Percentiles rank a stretch among this genome's conserved stretches.
phyloP scores from a whole-genome alignment of 148 eudicot genomes.

The Silene uniflora region DNA sequence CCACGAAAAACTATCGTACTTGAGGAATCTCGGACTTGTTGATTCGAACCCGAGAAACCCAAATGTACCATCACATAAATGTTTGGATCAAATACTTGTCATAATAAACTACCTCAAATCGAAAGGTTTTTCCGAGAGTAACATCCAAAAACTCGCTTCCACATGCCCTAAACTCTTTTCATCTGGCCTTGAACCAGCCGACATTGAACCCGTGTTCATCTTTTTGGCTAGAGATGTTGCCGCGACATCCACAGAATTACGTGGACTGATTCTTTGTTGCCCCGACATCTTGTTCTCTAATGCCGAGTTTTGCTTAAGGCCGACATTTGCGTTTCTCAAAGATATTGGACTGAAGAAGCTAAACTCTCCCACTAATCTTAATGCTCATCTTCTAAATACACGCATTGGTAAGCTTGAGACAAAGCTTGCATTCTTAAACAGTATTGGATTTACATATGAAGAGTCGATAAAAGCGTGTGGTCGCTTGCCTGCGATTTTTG shows the following conservation, averaged over 20 bases:
- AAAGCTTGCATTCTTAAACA: conserved; percentile 39
- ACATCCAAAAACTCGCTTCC: conserved; percentile 41
- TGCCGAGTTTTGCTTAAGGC: conserved; percentile 42
- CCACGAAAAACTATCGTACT: conserved; percentile 44
- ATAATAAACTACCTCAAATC: conserved; percentile 48
- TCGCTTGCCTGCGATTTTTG: conserved; percentile 55
- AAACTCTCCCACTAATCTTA: conserved; percentile 41
- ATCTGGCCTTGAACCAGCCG: conserved; percentile 31
- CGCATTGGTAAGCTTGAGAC: conserved; percentile 37
- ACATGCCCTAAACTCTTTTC: conserved; percentile 47
- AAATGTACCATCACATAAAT: conserved; percentile 33
- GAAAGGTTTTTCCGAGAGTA: conserved; percentile 43
- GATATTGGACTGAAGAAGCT: conserved; percentile 33
- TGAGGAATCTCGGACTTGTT: conserved; percentile 38
- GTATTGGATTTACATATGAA: conserved; percentile 34
- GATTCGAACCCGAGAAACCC: conserved; percentile 30
- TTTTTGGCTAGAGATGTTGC: conserved; percentile 39
- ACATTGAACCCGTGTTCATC: conserved; percentile 40
- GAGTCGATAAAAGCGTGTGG: conserved; percentile 41
- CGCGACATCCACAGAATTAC: conserved; percentile 33
- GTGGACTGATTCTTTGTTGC: conserved; percentile 38
- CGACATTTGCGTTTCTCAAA: conserved; percentile 44
- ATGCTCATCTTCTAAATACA: conserved; percentile 55
- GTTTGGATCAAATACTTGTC: conserved; percentile 37
- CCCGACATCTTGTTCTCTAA: conserved; percentile 43